Conservation (phyloP, 164 flowering plant genomes). For the Aristolochia californica region DNA sequence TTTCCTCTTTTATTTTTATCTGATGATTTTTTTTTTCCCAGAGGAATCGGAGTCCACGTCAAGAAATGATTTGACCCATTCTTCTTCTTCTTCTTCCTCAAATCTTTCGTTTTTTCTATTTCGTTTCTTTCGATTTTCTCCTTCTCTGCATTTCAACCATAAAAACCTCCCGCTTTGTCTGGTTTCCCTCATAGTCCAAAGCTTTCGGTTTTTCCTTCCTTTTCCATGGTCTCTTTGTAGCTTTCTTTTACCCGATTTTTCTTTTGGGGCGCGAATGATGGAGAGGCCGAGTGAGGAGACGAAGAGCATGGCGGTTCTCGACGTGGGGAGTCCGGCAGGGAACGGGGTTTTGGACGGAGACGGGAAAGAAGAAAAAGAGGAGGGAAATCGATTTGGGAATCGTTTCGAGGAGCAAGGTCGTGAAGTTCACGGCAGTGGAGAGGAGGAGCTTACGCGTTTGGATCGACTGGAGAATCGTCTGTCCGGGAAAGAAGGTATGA, state of each 20-base stretch:
- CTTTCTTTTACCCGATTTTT: too few species aligned
- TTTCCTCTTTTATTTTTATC: background rate
- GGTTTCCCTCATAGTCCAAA: background rate
- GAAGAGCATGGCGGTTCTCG: background rate
- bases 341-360: background rate
- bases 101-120: too few species aligned
- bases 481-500: background rate
- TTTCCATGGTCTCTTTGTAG: too few species aligned
- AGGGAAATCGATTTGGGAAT: too few species aligned
- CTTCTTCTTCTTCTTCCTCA: background rate
- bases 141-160: conserved; percentile 4
- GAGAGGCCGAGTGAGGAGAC: too few species aligned
- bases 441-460: too few species aligned
- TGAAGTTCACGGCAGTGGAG: too few species aligned
- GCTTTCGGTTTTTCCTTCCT: background rate
- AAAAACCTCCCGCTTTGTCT: too few species aligned
- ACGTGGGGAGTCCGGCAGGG: too few species aligned
- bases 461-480: too few species aligned
- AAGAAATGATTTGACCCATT: conserved; percentile 6
- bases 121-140: background rate
- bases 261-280: too few species aligned
- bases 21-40: background rate
- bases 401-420: too few species aligned
- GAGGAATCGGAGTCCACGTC: conserved; percentile 1
- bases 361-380: background rate